A percentile compares a stretch with the other conserved stretches of the same genome.
Evolutionary conservation across 2,329 filamentous ascomycete species (phyloP).

Genomic region (Pestalotiopsis sp.): DNA sequence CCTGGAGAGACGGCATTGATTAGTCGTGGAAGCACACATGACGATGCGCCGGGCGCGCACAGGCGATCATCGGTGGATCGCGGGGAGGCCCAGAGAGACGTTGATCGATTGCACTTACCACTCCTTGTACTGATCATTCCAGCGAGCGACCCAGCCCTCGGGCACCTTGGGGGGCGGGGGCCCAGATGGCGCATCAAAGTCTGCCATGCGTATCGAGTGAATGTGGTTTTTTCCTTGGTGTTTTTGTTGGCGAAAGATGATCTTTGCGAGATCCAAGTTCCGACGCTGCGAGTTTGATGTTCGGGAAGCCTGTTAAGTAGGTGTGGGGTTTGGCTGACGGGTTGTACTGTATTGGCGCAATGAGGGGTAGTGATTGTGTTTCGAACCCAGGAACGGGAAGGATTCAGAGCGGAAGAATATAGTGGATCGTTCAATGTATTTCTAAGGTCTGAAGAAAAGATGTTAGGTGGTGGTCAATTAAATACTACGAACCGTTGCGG

Average conservation of each 20-base stretch:
- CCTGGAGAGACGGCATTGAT: slow-evolving; percentile 46
- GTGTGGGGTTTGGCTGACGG: not conserved
- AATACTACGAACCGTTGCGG: not conserved
- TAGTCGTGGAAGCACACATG: not conserved
- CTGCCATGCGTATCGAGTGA: slow-evolving; percentile 47
- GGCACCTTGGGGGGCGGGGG: slow-evolving; percentile 65
- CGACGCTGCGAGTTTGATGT: not conserved
- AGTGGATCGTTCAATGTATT: not conserved
- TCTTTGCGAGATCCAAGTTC: not conserved
- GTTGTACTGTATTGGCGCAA: not conserved
- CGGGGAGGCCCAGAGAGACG: not conserved
- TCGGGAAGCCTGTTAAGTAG: not conserved
- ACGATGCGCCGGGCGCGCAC: not conserved
- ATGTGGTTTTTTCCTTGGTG: not conserved
- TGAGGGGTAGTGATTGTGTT: slow-evolving; percentile 13
- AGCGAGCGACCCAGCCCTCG: slow-evolving; percentile 83
- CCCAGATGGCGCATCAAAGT: slow-evolving; percentile 56
- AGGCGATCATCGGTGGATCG: not conserved
- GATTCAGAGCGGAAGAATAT: not conserved
- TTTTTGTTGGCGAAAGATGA: not conserved
- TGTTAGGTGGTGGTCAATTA: no score
- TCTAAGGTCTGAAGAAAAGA: no score
- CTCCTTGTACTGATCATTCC: slow-evolving; percentile 87
- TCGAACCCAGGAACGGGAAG: slow-evolving; percentile 5
- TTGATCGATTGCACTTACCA: slow-evolving; percentile 45